These are phyloP conservation scores for Neopestalotiopsis clavispora DNA, from an alignment of 2,329 filamentous ascomycete species.

Conservation along the genomic window DNA sequence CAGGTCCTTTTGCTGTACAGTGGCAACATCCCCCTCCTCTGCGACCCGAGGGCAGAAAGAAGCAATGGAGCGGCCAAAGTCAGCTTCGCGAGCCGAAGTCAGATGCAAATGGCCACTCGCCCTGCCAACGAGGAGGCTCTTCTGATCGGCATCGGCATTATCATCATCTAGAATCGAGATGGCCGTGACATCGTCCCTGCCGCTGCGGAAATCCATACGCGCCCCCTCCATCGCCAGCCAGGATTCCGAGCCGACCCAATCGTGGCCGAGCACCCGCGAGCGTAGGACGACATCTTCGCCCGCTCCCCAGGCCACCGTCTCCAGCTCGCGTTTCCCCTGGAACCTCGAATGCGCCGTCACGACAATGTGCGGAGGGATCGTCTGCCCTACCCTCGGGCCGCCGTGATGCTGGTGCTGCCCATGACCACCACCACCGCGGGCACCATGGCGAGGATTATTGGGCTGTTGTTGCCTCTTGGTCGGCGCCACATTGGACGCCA, in stretches of 20 bases:
- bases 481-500: constrained; percentile 28
- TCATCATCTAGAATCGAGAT: constrained; percentile 49
- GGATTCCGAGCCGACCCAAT: constrained; percentile 20
- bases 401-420: constrained; percentile 4
- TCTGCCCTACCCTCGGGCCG: constrained; percentile 32
- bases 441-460: constrained; percentile 19
- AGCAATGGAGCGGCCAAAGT: constrained; percentile 33
- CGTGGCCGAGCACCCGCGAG: constrained; percentile 36
- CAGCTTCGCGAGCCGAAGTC: constrained; percentile 42
- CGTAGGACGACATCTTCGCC: constrained; percentile 56
- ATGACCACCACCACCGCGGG: background rate
- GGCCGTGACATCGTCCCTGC: constrained; percentile 55
- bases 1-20: constrained; percentile 34
- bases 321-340: constrained; percentile 38
- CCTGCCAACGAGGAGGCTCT: constrained; percentile 50
- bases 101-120: constrained; percentile 55
- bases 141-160: constrained; percentile 27
- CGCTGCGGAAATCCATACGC: constrained; percentile 43
- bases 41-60: constrained; percentile 23
- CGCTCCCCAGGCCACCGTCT: constrained; percentile 55
- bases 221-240: constrained; percentile 48
- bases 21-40: background rate
- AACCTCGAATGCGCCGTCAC: constrained; percentile 49
- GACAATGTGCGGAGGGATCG: constrained; percentile 49
- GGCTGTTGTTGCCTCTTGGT: constrained; percentile 26